These are phyloP conservation scores for Leccinum pellstonianum DNA, from an alignment of 768 basidiomycete species.

Conservation along the genomic window DNA sequence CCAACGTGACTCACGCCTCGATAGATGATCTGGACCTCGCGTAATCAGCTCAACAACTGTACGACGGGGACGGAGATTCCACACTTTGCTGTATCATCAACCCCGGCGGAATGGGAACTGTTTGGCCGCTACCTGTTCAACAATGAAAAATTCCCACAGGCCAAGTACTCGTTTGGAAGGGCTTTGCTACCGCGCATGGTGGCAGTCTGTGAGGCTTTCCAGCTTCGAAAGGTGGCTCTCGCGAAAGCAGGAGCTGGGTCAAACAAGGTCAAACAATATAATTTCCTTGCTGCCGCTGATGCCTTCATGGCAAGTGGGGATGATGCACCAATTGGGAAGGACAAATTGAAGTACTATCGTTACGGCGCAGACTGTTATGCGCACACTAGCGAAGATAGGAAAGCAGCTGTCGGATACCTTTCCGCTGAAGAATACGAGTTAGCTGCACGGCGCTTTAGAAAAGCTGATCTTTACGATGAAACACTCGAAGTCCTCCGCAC, in stretches of 20 bases:
- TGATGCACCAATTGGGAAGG: constrained; percentile 26
- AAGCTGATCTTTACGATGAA: constrained; percentile 50
- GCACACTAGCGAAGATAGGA: constrained; percentile 36
- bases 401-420: constrained; percentile 47
- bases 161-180: constrained; percentile 51
- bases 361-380: constrained; percentile 51
- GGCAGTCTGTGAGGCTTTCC: constrained; percentile 50
- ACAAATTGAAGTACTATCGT: constrained; percentile 37
- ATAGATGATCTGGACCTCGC: constrained; percentile 53
- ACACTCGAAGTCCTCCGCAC: constrained; percentile 47
- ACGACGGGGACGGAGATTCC: constrained; percentile 50
- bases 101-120: constrained; percentile 46
- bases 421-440: constrained; percentile 42
- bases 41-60: constrained; percentile 46
- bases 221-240: constrained; percentile 52
- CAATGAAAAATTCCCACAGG: constrained; percentile 44
- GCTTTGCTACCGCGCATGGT: constrained; percentile 45
- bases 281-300: constrained; percentile 44
- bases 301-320: constrained; percentile 47
- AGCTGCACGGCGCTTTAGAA: constrained; percentile 48
- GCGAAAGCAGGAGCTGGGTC: constrained; percentile 26
- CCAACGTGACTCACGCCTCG: background rate
- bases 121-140: constrained; percentile 42
- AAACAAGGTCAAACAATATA: background rate
- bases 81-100: constrained; percentile 54